Base-by-base conservation (phyloP, 176 grass and related monocot genomes). In the Carex cristatella region DNA sequence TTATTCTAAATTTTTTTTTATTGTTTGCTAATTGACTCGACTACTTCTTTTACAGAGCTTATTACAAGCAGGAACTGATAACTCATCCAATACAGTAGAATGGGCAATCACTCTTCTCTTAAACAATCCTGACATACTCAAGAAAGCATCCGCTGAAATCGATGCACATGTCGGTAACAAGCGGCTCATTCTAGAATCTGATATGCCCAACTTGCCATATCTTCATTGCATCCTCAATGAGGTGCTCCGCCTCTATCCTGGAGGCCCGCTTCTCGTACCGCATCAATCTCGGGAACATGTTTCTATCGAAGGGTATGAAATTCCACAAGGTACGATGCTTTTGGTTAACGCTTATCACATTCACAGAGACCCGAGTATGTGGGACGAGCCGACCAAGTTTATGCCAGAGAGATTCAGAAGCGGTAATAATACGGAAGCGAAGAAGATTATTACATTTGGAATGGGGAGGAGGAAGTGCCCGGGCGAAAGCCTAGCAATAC, bases 371-470 rank as follows among this genome's bases (percentile, higher is more conserved):
- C n/a, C 44, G 10, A 49, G 49, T 16, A 8, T 49, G 8, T 77
- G 72, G 72, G 72, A 77, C 42, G 44, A 77, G 42, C 72, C 72
- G 7, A 77, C 72, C 10, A 77, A 77, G 49, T 77, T 77, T 44
- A 77, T 42, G 44, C 72, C 72, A 1, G 72, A 77, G 49, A 40
- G 72, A 49, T 77, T 77, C 4, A 44, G 55, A 75, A 51, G 48
- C 48, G 38, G 15, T 0, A 80, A 75, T 42, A 7, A 75, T 42
- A 7, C 55, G 0, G 71, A 79, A 0, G 84, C 31, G 3, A 4
- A 14, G 55, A 14, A 80, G 23, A 51, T 56, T 77, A 53, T 90
- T 3, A 88, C 93, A 0, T 94, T 94, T 18, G 90, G 93, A 16
- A 84, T 72, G 51, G 60, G 60, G 60, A 62, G 60, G 60, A 62